phyloP scores from a whole-genome alignment of 2,329 filamentous ascomycete species.

The Ambrosiella cleistominuta region DNA sequence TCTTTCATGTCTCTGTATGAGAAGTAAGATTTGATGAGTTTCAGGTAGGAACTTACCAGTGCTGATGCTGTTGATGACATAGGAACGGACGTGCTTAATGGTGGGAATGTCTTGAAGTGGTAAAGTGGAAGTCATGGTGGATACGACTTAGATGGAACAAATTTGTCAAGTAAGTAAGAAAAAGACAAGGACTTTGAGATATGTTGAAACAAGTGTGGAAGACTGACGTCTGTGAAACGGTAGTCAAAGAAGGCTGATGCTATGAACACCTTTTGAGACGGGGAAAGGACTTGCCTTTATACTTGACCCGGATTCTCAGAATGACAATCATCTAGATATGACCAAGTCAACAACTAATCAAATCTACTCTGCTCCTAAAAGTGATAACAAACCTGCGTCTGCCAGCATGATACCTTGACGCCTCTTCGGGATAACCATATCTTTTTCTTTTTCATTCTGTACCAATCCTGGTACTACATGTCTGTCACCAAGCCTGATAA shows the following conservation, averaged over 20 bases:
- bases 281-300: not conserved
- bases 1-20: not conserved
- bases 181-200: not conserved
- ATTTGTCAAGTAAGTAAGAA: not conserved
- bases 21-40: constrained; percentile 14
- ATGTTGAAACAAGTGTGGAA: not conserved
- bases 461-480: not conserved
- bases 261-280: not conserved
- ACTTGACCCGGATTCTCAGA: not conserved
- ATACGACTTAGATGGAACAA: too few species aligned
- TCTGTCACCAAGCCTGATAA: not conserved
- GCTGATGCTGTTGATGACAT: constrained; percentile 46
- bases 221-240: not conserved
- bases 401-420: not conserved
- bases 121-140: not conserved
- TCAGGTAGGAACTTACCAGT: constrained; percentile 25
- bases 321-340: not conserved
- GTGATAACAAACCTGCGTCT: not conserved
- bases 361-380: not conserved
- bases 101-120: constrained; percentile 37
- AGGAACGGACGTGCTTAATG: constrained; percentile 60
- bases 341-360: not conserved
- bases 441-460: not conserved
- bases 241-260: not conserved
- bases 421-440: not conserved